phyloP scores from a whole-genome alignment of 805 yeast genomes.

The Metschnikowia borealis region DNA sequence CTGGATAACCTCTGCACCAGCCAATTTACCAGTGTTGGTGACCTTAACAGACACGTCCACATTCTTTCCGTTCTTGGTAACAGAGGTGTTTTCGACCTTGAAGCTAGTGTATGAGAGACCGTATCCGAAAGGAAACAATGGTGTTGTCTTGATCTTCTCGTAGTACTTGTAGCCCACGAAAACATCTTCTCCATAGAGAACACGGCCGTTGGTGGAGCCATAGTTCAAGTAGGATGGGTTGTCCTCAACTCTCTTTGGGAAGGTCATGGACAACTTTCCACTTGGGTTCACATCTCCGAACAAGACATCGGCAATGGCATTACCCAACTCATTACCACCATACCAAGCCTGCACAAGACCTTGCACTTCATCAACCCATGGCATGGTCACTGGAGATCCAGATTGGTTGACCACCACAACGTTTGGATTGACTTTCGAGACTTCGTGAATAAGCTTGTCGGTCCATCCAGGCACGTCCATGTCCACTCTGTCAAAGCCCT shows the following conservation, averaged over 20 bases:
- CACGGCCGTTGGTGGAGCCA: slow-evolving; percentile 28
- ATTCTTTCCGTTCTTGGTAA: slow-evolving; percentile 15
- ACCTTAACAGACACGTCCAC: slow-evolving; percentile 19
- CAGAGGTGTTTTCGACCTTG: slow-evolving; percentile 14
- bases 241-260: slow-evolving; percentile 22
- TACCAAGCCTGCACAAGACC: slow-evolving; percentile 32
- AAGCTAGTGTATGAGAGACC: slow-evolving; percentile 31
- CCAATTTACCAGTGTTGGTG: slow-evolving; percentile 22
- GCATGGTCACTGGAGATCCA: slow-evolving; percentile 32
- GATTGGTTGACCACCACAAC: slow-evolving; percentile 32
- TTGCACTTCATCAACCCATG: slow-evolving; percentile 25
- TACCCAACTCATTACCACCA: slow-evolving; percentile 34
- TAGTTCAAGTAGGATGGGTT: slow-evolving; percentile 30
- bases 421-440: slow-evolving; percentile 25
- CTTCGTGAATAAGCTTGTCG: slow-evolving; percentile 23
- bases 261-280: slow-evolving; percentile 26
- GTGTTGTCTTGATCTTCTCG: slow-evolving; percentile 24
- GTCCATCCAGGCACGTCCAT: slow-evolving; percentile 29
- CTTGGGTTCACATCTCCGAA: slow-evolving; percentile 32
- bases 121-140: slow-evolving; percentile 32
- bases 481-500: slow-evolving; percentile 27
- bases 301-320: slow-evolving; percentile 30
- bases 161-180: slow-evolving; percentile 31
- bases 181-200: slow-evolving; percentile 32
- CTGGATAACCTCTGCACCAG: slow-evolving; percentile 29